Conservation (phyloP, 441 rosid genomes). For the Pelargonium hybrid region DNA sequence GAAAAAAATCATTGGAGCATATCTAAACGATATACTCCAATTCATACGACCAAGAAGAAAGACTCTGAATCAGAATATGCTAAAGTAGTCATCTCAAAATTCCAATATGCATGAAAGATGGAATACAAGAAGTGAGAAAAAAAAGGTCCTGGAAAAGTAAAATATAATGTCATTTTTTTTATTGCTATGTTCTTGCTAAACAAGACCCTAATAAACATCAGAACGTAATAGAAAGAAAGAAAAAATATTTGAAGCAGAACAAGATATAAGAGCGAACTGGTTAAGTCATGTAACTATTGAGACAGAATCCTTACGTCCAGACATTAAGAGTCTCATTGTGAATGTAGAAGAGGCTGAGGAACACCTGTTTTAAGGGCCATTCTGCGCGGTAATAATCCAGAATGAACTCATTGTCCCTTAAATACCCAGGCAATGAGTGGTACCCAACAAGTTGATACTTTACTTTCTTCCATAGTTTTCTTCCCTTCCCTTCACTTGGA, state of each 20-base stretch:
- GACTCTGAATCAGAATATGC: neutral
- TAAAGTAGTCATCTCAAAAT: neutral
- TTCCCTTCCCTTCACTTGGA: constrained; percentile 26
- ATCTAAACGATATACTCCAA: neutral
- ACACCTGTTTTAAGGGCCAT: constrained; percentile 45
- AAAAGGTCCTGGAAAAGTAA: neutral
- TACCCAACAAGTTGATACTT: constrained; percentile 40
- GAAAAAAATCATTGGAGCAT: too few species aligned
- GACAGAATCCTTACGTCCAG: constrained; percentile 36
- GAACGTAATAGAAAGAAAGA: neutral
- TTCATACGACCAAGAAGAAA: neutral
- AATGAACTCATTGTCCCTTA: constrained; percentile 44
- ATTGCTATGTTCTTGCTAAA: neutral
- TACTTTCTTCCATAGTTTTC: constrained; percentile 30
- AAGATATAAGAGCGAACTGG: neutral
- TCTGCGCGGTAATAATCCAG: constrained; percentile 32
- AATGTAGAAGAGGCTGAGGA: constrained; percentile 36
- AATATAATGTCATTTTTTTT: neutral
- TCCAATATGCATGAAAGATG: neutral
- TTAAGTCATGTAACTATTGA: neutral
- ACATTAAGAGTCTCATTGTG: constrained; percentile 44
- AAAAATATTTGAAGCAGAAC: neutral
- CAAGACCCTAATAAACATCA: neutral
- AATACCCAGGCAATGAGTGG: constrained; percentile 32
- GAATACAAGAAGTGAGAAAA: neutral